Evolutionary conservation across 2,329 filamentous ascomycete genomes (phyloP).

Genomic region (Epichloe gansuensis): DNA sequence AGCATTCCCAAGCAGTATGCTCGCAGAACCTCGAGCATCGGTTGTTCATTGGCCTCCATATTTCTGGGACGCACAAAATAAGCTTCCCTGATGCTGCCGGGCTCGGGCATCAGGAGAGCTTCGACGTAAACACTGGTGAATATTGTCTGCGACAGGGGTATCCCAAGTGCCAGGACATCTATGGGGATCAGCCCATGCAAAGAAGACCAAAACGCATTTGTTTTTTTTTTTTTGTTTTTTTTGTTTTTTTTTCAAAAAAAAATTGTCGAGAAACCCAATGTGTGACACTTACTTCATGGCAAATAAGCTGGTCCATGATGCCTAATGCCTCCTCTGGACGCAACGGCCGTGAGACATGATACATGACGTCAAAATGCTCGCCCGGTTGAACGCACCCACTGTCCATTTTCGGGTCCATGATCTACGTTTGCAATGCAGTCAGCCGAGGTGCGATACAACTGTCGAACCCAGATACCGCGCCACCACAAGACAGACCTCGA

Average conservation of each 20-base stretch:
- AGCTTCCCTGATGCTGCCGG: conserved; percentile 50
- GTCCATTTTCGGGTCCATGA: conserved; percentile 99
- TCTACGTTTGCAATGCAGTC: conserved; percentile 39
- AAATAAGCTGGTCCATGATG: conserved; percentile 87
- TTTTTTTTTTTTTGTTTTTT: background rate
- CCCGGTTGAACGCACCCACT: conserved; percentile 71
- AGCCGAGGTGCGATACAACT: background rate
- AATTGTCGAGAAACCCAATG: background rate
- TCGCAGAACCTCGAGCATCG: conserved; percentile 54
- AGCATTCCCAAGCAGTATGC: conserved; percentile 79
- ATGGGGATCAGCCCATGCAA: conserved; percentile 4
- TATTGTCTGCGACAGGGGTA: conserved; percentile 85
- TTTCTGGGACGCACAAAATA: conserved; percentile 39
- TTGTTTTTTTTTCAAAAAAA: background rate
- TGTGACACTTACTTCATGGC: conserved; percentile 57
- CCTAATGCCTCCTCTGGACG: conserved; percentile 73
- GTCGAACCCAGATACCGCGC: background rate
- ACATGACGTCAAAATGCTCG: conserved; percentile 73
- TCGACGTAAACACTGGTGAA: conserved; percentile 91
- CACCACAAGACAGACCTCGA: conserved; percentile 44
- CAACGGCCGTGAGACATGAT: conserved; percentile 57
- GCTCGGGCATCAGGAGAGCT: conserved; percentile 60
- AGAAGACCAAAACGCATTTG: background rate
- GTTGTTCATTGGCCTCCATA: conserved; percentile 21
- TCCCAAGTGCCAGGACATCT: conserved; percentile 97